A percentile compares a stretch with the other conserved stretches of the same genome.
These are phyloP conservation scores for Scedosporium dehoogii DNA, from an alignment of 2,329 filamentous ascomycete genomes.

Conservation along the genomic window DNA sequence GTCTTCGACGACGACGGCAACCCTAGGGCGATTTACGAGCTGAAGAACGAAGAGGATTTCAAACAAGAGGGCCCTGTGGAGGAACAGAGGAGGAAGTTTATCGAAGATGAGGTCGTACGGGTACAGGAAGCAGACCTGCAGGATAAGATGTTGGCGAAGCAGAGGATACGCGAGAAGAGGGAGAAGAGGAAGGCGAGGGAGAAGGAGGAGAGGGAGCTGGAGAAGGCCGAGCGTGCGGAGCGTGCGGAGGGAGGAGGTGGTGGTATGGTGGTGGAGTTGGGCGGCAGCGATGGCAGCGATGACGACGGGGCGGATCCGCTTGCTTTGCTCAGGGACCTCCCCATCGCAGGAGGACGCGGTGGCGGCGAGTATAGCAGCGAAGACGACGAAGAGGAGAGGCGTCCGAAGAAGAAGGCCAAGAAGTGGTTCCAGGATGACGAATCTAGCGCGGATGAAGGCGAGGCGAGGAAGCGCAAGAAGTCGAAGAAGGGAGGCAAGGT, in stretches of 20 bases:
- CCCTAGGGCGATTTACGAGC: slow-evolving; percentile 75
- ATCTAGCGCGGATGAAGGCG: slow-evolving; percentile 51
- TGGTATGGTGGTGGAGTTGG: slow-evolving; percentile 23
- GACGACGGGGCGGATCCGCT: slow-evolving; percentile 37
- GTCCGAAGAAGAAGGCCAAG: slow-evolving; percentile 54
- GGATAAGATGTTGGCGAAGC: slow-evolving; percentile 72
- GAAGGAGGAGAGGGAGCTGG: slow-evolving; percentile 35
- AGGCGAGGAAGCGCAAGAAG: slow-evolving; percentile 25
- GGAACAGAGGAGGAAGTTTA: slow-evolving; percentile 65
- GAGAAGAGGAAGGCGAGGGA: slow-evolving; percentile 63
- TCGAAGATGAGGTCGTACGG: slow-evolving; percentile 63
- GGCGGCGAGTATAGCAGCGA: slow-evolving; percentile 74
- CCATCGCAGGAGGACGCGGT: slow-evolving; percentile 29
- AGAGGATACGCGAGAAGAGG: slow-evolving; percentile 67
- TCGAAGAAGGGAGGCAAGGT: slow-evolving; percentile 41
- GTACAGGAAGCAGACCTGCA: slow-evolving; percentile 67
- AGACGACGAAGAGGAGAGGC: slow-evolving; percentile 53
- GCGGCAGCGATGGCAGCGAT: slow-evolving; percentile 27
- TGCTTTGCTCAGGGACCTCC: slow-evolving; percentile 47
- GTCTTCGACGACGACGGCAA: slow-evolving; percentile 90
- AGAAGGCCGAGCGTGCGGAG: slow-evolving; percentile 9
- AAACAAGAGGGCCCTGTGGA: slow-evolving; percentile 63
- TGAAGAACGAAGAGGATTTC: slow-evolving; percentile 80
- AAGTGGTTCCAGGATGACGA: slow-evolving; percentile 43
- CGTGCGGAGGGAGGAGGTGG: slow-evolving; percentile 9